Evolutionary conservation across 129 eudicot genomes (phyloP).

Genomic region (Solidago caesia): DNA sequence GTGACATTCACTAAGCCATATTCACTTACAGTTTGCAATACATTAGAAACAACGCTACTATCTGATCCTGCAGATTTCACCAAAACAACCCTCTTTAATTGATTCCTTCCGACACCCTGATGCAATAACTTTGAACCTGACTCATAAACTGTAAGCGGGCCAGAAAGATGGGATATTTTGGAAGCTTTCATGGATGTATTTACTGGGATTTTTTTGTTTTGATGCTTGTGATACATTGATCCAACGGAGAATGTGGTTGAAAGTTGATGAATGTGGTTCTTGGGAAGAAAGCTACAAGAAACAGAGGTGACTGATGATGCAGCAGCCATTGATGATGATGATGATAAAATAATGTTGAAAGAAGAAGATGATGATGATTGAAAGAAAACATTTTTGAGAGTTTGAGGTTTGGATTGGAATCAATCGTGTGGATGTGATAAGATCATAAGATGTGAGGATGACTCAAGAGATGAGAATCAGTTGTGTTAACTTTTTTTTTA

Average conservation of each 20-base stretch:
- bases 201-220: slow-evolving; percentile 20
- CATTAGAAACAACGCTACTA: slow-evolving; percentile 39
- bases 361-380: slow-evolving; percentile 24
- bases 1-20: background rate
- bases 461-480: slow-evolving; percentile 34
- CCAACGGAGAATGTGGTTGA: slow-evolving; percentile 15
- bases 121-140: slow-evolving; percentile 37
- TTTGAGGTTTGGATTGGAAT: slow-evolving; percentile 15
- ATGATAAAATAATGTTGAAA: slow-evolving; percentile 3
- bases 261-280: slow-evolving; percentile 23
- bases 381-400: slow-evolving; percentile 30
- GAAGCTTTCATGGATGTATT: slow-evolving; percentile 15
- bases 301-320: slow-evolving; percentile 27
- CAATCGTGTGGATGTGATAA: slow-evolving; percentile 74
- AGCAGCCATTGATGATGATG: slow-evolving; percentile 49
- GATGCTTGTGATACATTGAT: slow-evolving; percentile 18
- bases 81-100: slow-evolving; percentile 31
- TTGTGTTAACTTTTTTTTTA: background rate
- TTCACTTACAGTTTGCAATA: slow-evolving; percentile 41
- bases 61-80: slow-evolving; percentile 51
- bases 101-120: slow-evolving; percentile 28
- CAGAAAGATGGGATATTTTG: slow-evolving; percentile 23
- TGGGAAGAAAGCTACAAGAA: slow-evolving; percentile 36
- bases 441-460: slow-evolving; percentile 21
- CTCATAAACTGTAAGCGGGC: slow-evolving; percentile 27